Conservation (phyloP, 106 monocot genomes). For the Hemerocallis citrina region DNA sequence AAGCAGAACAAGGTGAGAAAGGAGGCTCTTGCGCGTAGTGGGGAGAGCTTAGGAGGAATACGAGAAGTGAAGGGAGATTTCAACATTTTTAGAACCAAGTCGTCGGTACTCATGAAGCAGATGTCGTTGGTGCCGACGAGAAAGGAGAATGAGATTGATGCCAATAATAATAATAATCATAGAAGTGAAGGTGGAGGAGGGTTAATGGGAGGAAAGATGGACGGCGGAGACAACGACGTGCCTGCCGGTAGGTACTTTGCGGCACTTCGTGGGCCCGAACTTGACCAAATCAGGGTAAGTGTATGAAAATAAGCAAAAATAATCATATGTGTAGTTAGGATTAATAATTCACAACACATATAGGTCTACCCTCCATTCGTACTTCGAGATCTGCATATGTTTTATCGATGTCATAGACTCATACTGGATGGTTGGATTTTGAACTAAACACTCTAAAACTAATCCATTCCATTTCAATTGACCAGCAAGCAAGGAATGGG, state of each 20-base stretch:
- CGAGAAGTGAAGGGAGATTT: constrained; percentile 49
- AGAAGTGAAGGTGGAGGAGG: neutral
- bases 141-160: constrained; percentile 29
- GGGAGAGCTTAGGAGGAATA: constrained; percentile 36
- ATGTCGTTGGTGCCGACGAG: constrained; percentile 47
- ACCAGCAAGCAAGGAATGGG: too few species aligned
- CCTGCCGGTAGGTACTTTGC: constrained; percentile 95
- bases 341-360: too few species aligned
- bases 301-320: too few species aligned
- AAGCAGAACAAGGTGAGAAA: constrained; percentile 12
- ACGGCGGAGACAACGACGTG: constrained; percentile 35
- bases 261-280: constrained; percentile 82
- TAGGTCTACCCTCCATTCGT: too few species aligned
- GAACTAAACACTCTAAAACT: too few species aligned
- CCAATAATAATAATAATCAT: neutral
- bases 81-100: constrained; percentile 87
- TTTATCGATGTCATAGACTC: too few species aligned
- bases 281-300: constrained; percentile 78
- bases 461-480: too few species aligned
- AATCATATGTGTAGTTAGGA: too few species aligned
- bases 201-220: neutral
- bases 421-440: too few species aligned
- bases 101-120: constrained; percentile 63
- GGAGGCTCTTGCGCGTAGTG: constrained; percentile 23
- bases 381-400: too few species aligned